A percentile compares a stretch with the other conserved stretches of the same genome.
Conservation (phyloP, 1,284 basidiomycete species). For the Tylopilus orsonianus region DNA sequence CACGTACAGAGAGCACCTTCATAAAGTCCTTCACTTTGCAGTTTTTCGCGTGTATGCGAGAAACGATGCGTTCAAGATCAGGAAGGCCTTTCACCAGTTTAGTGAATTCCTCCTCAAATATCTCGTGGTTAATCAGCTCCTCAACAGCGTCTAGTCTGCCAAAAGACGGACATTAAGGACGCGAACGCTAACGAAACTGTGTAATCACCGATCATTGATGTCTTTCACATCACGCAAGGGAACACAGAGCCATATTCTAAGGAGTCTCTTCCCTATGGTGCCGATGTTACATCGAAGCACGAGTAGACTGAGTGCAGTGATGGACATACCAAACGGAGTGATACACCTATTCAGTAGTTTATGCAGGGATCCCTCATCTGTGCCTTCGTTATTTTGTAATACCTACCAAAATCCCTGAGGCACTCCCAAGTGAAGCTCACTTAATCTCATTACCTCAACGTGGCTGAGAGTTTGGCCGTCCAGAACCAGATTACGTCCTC, state of each 20-base stretch:
- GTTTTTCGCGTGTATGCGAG: constrained; percentile 89
- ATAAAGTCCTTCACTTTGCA: constrained; percentile 85
- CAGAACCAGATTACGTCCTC: constrained; percentile 78
- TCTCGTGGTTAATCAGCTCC: constrained; percentile 77
- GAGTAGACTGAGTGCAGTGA: constrained; percentile 6
- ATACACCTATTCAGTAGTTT: constrained; percentile 82
- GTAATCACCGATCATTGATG: constrained; percentile 79
- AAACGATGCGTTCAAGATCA: constrained; percentile 91
- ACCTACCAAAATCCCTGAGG: constrained; percentile 48
- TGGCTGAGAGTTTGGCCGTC: constrained; percentile 95
- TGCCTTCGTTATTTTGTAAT: constrained; percentile 88
- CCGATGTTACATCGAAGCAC: constrained; percentile 14
- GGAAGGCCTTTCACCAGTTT: constrained; percentile 79
- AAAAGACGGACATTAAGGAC: constrained; percentile 18
- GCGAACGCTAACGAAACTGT: constrained; percentile 10
- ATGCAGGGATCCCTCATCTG: constrained; percentile 84
- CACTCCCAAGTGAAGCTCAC: neutral
- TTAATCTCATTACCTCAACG: constrained; percentile 65
- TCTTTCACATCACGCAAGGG: constrained; percentile 78
- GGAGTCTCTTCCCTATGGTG: constrained; percentile 78
- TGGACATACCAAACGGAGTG: constrained; percentile 79
- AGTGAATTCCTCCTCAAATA: constrained; percentile 75
- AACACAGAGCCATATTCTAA: constrained; percentile 92
- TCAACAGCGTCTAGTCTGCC: constrained; percentile 87
- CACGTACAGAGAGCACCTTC: constrained; percentile 71